These are phyloP conservation scores for Cytospora schulzeri DNA, from an alignment of 2,329 filamentous ascomycete genomes.

Conservation along the genomic window DNA sequence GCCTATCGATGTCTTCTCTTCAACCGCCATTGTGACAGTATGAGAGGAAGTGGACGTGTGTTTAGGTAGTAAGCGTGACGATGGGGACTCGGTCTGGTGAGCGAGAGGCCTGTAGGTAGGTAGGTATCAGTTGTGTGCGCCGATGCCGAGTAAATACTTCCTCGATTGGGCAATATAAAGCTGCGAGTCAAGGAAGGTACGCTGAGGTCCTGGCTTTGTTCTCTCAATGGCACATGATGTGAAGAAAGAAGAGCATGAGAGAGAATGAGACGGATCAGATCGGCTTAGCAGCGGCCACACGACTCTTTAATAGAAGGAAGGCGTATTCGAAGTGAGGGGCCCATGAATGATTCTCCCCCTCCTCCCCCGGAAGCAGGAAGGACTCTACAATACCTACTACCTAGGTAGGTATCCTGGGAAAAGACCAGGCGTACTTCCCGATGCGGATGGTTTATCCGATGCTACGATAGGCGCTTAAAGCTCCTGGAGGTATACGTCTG, in stretches of 20 bases:
- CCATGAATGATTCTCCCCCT: background rate
- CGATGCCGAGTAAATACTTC: background rate
- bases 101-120: background rate
- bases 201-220: background rate
- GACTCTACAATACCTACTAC: background rate
- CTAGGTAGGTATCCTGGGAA: background rate
- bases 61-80: background rate
- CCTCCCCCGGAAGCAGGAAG: conserved; percentile 6
- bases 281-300: background rate
- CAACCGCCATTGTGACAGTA: conserved; percentile 3
- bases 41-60: background rate
- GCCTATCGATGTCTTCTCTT: background rate
- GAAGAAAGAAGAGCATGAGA: background rate
- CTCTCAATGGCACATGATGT: background rate
- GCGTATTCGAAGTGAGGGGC: background rate
- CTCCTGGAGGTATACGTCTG: background rate
- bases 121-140: background rate
- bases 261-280: background rate
- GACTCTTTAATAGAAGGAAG: background rate
- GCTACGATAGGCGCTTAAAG: background rate
- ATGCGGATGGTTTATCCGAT: background rate
- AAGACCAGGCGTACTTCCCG: background rate
- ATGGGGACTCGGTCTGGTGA: background rate
- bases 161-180: background rate
- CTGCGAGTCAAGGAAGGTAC: background rate